Percentiles rank a stretch among this genome's conserved stretches.
These are phyloP conservation scores for Penicillium cataractarum DNA, from an alignment of 495 filamentous ascomycete species.

Conservation along the genomic window DNA sequence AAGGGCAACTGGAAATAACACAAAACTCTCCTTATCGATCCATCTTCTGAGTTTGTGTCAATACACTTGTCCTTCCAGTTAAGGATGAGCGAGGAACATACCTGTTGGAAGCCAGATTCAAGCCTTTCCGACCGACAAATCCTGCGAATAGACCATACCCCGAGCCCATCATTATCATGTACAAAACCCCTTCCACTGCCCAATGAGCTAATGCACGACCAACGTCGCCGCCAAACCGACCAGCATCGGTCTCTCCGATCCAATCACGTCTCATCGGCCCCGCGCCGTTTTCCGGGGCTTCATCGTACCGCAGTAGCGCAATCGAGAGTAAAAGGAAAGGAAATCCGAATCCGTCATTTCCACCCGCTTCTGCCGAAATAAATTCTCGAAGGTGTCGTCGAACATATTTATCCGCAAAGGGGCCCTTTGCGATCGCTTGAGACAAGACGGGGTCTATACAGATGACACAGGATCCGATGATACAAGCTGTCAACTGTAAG, in stretches of 20 bases:
- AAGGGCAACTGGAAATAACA: conserved; percentile 35
- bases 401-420: conserved; percentile 64
- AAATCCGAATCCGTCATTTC: conserved; percentile 64
- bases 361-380: conserved; percentile 63
- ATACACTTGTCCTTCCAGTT: too few species aligned
- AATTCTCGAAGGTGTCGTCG: conserved; percentile 60
- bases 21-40: conserved; percentile 43
- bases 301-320: conserved; percentile 57
- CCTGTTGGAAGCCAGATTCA: conserved; percentile 35
- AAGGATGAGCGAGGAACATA: conserved; percentile 1
- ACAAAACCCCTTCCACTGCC: conserved; percentile 43
- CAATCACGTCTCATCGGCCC: conserved; percentile 25
- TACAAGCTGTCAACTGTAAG: conserved; percentile 52
- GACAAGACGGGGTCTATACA: conserved; percentile 65
- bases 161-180: conserved; percentile 45
- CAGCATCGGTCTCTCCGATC: conserved; percentile 35
- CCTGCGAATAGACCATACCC: conserved; percentile 40
- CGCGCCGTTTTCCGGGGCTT: conserved; percentile 28
- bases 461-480: conserved; percentile 64
- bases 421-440: conserved; percentile 64
- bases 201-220: conserved; percentile 42
- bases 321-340: conserved; percentile 61
- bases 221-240: conserved; percentile 39
- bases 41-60: conserved; percentile 28
- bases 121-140: conserved; percentile 33